Evolutionary conservation across 148 eudicot species (phyloP), one percentile per base, ranked within the genome.

Genomic region (Polygonum aviculare): DNA sequence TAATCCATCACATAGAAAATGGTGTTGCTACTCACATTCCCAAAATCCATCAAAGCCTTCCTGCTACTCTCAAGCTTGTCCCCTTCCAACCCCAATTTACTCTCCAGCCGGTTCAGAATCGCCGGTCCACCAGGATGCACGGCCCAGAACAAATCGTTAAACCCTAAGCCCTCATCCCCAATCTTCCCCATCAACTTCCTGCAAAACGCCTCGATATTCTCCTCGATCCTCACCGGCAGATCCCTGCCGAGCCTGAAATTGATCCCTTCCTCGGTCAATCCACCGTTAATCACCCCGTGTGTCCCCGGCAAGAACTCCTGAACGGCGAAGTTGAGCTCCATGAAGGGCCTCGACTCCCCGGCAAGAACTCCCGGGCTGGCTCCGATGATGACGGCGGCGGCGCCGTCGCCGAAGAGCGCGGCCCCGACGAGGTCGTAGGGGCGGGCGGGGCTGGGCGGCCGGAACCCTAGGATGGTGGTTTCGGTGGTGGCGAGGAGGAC

Each of bases 121-220:
- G 96, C 96, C 12, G 92, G 96, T 14, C 96, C 92, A 1, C 96
- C 96, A 0, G 96, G 96, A 47, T 89, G 96, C 40, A 89, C 96
- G 0, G 92, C 92, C 92, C 92, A 91, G 57, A 91, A 91, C 72
- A 91, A 2, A 12, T 91, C 91, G 60, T 91, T 91, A 35, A 78
- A 91, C 0, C 54, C 55, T 7, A 83, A 83, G 1, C 44, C n/a
- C 35, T 78, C 39, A 19, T 75, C 31, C 0, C 79, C 83, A 0
- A 44, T 81, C 38, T 88, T 88, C 0, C 44, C 78, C 88, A 90
- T 88, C 3, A 90, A 82, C 19, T 86, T 91, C 81, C 78, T 88
- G 78, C 96, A 91, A 38, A 91, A 91, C n/a, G 71, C 87, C 44
- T 87, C 92, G 6, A 91, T 91, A 73, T 91, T 91, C 39, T 91